Evolutionary conservation across 805 yeast genomes (phyloP).

Genomic region (Candida montana): DNA sequence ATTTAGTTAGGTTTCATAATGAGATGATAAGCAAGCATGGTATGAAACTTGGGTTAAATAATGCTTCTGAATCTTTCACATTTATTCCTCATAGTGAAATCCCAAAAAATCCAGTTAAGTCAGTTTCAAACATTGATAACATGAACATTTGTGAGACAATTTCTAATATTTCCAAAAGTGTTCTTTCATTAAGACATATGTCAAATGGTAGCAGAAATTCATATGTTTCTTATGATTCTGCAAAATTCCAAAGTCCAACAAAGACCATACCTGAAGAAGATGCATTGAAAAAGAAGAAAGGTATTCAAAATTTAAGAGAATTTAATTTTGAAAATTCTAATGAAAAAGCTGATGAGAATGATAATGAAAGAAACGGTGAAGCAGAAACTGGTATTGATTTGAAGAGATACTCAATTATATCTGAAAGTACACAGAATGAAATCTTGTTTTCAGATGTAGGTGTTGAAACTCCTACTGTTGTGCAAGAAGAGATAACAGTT

Average conservation of each 20-base stretch:
- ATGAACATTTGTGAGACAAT: slow-evolving; percentile 25
- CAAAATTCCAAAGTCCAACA: slow-evolving; percentile 11
- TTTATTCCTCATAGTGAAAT: slow-evolving; percentile 13
- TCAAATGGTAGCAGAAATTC: slow-evolving; percentile 29
- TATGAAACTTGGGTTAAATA: slow-evolving; percentile 5
- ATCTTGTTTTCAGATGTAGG: background rate
- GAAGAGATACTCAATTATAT: slow-evolving; percentile 13
- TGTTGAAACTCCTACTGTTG: background rate
- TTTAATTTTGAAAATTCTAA: slow-evolving; percentile 29
- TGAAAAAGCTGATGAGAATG: slow-evolving; percentile 1
- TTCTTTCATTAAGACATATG: slow-evolving; percentile 17
- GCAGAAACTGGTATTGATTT: slow-evolving; percentile 9
- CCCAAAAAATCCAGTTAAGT: slow-evolving; percentile 2
- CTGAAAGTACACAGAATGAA: slow-evolving; percentile 16
- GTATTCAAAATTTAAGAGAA: slow-evolving; percentile 43
- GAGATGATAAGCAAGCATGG: slow-evolving; percentile 27
- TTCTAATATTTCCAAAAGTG: slow-evolving; percentile 22
- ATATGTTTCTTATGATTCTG: slow-evolving; percentile 57
- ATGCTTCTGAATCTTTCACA: slow-evolving; percentile 15
- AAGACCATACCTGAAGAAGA: slow-evolving; percentile 15
- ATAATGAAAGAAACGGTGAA: background rate
- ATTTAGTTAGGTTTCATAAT: slow-evolving; percentile 42
- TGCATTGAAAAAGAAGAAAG: slow-evolving; percentile 41
- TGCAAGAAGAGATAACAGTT: background rate
- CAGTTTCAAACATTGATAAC: slow-evolving; percentile 22